Evolutionary conservation across 306 rosid genomes (phyloP), one percentile per base, ranked within the genome.

Genomic region (Rubus parviflorus): DNA sequence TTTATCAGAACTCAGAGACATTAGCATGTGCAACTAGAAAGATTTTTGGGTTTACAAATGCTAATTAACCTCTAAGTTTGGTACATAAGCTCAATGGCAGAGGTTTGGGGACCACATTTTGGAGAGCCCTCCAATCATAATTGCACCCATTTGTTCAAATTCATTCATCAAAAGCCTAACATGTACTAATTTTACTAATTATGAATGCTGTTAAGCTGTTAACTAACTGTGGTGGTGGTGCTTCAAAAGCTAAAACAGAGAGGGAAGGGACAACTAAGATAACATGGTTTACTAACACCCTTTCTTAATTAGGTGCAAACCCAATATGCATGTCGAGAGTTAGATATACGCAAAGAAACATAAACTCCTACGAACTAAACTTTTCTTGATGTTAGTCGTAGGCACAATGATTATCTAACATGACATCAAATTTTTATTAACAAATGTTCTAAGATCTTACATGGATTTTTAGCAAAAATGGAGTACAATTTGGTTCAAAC

Each of bases 71-170:
- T 71, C 79, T 66, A 76, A 85, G 75, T 79, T 76, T 74, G 61
- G 81, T 66, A 22, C 48, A 48, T 16, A 43, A 70, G 83, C 81
- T 48, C 79, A 79, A 76, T 66, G 78, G 81, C 47, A 62, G 75
- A 82, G 82, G 82, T 73, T 64, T 76, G 78, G 11, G 96, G 94
- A 89, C 96, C 91, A 80, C 86, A 74, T 57, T 64, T 74, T 79
- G 48, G 30, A 74, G 73, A 72, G 72, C 83, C 81, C 83, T 75
- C 23, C 85, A 75, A 65, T 71, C 87, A 85, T 84, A 71, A 89
- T 87, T 72, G 48, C 87, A 82, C 67, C 88, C 90, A 88, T 85
- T 80, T 78, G 73, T 80, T 80, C 49, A 78, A 48, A 9, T 43
- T 72, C 70, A 74, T 61, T 6, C 15, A 79, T 67, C 43, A 8